These are phyloP conservation scores for Russula lepida DNA, from an alignment of 768 basidiomycete genomes.

Conservation along the genomic window DNA sequence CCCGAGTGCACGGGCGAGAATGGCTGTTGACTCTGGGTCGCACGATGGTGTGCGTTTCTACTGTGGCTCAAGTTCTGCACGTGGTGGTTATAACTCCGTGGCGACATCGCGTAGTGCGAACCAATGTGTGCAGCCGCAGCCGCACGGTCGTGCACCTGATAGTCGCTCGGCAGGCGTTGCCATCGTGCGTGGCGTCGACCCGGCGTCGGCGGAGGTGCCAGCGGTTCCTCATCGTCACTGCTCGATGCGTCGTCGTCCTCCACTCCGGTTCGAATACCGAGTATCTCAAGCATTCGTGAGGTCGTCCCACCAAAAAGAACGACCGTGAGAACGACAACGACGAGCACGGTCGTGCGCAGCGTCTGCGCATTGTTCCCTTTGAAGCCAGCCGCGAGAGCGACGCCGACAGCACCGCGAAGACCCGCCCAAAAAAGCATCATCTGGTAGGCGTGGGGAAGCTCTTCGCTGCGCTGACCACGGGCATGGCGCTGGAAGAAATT, in stretches of 20 bases:
- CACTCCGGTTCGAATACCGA: conserved; percentile 93
- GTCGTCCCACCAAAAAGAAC: conserved; percentile 97
- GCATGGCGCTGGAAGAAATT: conserved; percentile 84
- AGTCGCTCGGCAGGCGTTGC: conserved; percentile 21
- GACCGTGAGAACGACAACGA: conserved; percentile 93
- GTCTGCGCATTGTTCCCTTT: conserved; percentile 88
- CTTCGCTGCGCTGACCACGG: conserved; percentile 79
- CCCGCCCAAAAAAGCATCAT: conserved; percentile 99
- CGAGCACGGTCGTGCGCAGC: conserved; percentile 85
- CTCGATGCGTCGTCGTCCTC: conserved; percentile 77
- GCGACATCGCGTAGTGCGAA: conserved; percentile 38
- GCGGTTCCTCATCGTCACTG: conserved; percentile 37
- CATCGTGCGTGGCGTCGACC: conserved; percentile 13
- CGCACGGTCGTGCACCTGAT: conserved; percentile 29
- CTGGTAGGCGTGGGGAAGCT: conserved; percentile 94
- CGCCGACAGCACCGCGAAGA: conserved; percentile 91
- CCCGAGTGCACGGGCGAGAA: conserved; percentile 22
- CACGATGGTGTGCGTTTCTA: neutral
- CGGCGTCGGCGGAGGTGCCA: neutral
- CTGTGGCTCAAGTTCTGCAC: conserved; percentile 19
- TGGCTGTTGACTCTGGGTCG: neutral
- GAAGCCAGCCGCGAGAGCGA: conserved; percentile 94
- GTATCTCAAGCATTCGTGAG: conserved; percentile 88
- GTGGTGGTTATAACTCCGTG: conserved; percentile 57
- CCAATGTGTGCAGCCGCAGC: conserved; percentile 37